A percentile compares a stretch with the other conserved stretches of the same genome.
These are phyloP conservation scores for Podosphaera fusca DNA, from an alignment of 2,329 filamentous ascomycete species.

Conservation along the genomic window DNA sequence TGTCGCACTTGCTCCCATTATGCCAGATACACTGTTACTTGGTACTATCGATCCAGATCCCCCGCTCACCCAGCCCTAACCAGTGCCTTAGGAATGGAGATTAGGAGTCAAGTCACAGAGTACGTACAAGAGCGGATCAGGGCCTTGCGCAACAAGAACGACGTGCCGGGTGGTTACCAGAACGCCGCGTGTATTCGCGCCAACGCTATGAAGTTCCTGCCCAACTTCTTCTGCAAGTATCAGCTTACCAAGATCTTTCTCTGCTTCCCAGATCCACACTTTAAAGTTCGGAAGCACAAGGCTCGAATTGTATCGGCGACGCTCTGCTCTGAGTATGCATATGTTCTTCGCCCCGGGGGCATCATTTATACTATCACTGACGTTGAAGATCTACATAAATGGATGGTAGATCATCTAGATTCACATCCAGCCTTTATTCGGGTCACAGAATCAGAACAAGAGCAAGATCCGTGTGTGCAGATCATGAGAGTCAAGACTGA, in stretches of 20 bases:
- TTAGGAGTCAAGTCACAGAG: conserved; percentile 70
- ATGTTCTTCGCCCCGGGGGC: conserved; percentile 59
- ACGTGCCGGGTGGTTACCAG: conserved; percentile 36
- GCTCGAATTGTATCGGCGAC: conserved; percentile 78
- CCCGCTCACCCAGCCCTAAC: conserved; percentile 3
- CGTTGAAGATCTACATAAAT: conserved; percentile 76
- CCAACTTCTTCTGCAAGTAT: conserved; percentile 70
- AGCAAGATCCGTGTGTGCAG: conserved; percentile 44
- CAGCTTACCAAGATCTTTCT: conserved; percentile 87
- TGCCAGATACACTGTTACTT: conserved; percentile 65
- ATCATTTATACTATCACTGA: conserved; percentile 93
- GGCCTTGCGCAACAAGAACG: conserved; percentile 48
- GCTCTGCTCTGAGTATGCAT: conserved; percentile 84
- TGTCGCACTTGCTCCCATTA: conserved; percentile 57
- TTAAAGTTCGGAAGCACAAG: conserved; percentile 94
- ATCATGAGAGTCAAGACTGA: conserved; percentile 73
- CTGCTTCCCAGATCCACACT: conserved; percentile 95
- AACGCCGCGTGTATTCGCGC: conserved; percentile 77
- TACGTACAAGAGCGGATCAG: conserved; percentile 76
- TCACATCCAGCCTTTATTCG: conserved; percentile 59
- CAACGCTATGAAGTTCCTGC: conserved; percentile 99
- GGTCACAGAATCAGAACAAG: conserved; percentile 41
- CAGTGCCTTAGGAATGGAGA: conserved; percentile 50
- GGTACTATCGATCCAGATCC: conserved; percentile 26
- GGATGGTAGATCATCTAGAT: conserved; percentile 78